Evolutionary conservation across 768 basidiomycete genomes (phyloP).

Genomic region (Auricularia sp.): DNA sequence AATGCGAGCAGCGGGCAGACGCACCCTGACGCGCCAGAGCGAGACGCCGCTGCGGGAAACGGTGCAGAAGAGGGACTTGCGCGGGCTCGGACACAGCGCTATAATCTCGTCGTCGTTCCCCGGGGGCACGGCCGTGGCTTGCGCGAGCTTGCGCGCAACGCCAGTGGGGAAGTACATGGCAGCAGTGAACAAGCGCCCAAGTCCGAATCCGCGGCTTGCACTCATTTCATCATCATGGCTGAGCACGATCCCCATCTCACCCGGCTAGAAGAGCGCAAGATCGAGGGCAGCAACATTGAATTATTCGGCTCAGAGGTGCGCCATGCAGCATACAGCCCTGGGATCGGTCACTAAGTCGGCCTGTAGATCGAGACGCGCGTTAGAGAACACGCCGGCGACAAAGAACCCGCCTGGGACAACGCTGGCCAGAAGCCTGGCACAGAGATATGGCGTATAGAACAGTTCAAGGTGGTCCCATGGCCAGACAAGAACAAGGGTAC

Average conservation of each 20-base stretch:
- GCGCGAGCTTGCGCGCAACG: conserved; percentile 62
- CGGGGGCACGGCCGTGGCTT: conserved; percentile 58
- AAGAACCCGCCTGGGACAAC: conserved; percentile 39
- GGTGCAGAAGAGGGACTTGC: conserved; percentile 69
- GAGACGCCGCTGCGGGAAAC: conserved; percentile 62
- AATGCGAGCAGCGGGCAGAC: conserved; percentile 18
- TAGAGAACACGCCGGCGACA: conserved; percentile 39
- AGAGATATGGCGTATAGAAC: conserved; percentile 51
- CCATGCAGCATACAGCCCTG: not conserved
- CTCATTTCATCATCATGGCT: conserved; percentile 20
- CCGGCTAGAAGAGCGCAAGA: conserved; percentile 40
- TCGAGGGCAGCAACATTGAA: conserved; percentile 53
- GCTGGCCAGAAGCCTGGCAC: conserved; percentile 35
- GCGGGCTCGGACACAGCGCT: conserved; percentile 50
- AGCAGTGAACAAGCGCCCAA: not conserved
- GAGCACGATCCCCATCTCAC: conserved; percentile 25
- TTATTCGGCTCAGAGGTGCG: conserved; percentile 53
- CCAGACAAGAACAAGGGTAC: conserved; percentile 38
- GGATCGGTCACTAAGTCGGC: not conserved
- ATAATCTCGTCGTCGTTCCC: conserved; percentile 48
- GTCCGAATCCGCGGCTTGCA: not conserved
- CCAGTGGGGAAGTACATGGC: conserved; percentile 81
- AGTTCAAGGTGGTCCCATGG: conserved; percentile 46
- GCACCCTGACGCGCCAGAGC: conserved; percentile 74
- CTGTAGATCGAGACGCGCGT: conserved; percentile 47